phyloP scores from a whole-genome alignment of 78 protist genomes.

The Dictyostelium discoideum region dicty_2.7 NC_007088.5:6885001-6885500 shows the following conservation, averaged over 20 bases:
- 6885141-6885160: conserved; percentile 82
- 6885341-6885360: no score
- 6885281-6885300: conserved; percentile 63
- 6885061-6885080: conserved; percentile 41
- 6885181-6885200: no score
- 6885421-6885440: no score
- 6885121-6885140: conserved; percentile 85
- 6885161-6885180: conserved; percentile 26
- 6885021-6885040: conserved; percentile 43
- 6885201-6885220: no score
- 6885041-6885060: conserved; percentile 31
- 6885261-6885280: neutral
- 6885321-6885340: conserved; percentile 5
- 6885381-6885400: no score
- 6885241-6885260: no score
- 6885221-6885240: no score
- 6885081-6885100: conserved; percentile 81
- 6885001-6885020: conserved; percentile 52
- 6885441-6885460: no score
- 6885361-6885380: no score
- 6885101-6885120: conserved; percentile 85
- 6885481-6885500: neutral
- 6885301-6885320: conserved; percentile 59
- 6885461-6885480: neutral
- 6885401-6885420: no score